Conservation (phyloP, 1,139 yeast species). For the Blastobotrys proliferans region DNA sequence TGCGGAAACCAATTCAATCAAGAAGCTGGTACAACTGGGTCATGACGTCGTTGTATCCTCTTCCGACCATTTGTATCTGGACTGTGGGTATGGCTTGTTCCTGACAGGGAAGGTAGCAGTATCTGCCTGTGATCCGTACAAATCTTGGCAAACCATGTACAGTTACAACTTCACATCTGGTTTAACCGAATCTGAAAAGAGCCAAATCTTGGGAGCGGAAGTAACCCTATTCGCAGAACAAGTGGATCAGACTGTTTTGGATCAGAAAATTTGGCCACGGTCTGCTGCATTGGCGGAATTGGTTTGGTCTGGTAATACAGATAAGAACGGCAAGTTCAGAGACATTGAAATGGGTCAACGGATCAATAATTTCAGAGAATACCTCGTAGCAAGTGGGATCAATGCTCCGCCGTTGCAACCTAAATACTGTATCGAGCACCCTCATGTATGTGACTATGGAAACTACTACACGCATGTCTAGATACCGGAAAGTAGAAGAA, state of each 20-base stretch:
- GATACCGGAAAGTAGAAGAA: neutral
- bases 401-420: constrained; percentile 13
- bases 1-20: constrained; percentile 23
- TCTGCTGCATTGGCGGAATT: constrained; percentile 46
- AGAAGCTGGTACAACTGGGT: constrained; percentile 38
- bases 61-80: constrained; percentile 41
- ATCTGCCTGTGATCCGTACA: constrained; percentile 47
- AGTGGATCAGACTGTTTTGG: constrained; percentile 38
- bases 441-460: constrained; percentile 39
- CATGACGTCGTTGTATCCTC: constrained; percentile 45
- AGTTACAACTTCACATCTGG: constrained; percentile 34
- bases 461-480: constrained; percentile 5
- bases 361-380: constrained; percentile 41
- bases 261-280: constrained; percentile 45
- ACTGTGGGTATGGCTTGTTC: constrained; percentile 48
- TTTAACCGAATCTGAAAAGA: constrained; percentile 25
- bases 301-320: constrained; percentile 44
- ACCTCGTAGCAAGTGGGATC: constrained; percentile 28
- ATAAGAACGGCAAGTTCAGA: constrained; percentile 33
- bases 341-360: constrained; percentile 37
- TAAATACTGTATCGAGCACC: constrained; percentile 39
- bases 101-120: constrained; percentile 38
- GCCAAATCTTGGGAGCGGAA: constrained; percentile 43
- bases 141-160: constrained; percentile 46
- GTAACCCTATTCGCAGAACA: constrained; percentile 45